Evolutionary conservation across 1,139 yeast genomes (phyloP).

Genomic region (Candida albicans): DNA sequence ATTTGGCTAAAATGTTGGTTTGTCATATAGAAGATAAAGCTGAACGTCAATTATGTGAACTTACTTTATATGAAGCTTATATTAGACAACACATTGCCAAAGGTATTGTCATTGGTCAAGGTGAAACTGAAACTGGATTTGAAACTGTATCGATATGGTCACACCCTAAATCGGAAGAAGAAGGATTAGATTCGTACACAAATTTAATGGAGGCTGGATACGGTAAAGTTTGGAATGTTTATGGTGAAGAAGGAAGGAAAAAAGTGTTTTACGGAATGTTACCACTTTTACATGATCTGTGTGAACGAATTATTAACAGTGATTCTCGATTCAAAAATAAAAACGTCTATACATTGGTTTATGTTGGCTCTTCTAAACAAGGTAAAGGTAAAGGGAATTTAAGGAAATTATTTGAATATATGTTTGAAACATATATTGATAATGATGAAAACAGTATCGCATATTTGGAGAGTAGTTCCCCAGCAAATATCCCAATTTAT

Average conservation of each 20-base stretch:
- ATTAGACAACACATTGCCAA: slow-evolving; percentile 55
- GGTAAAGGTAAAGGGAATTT: slow-evolving; percentile 71
- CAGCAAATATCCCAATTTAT: slow-evolving; percentile 56
- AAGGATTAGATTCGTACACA: slow-evolving; percentile 49
- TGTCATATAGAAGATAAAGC: slow-evolving; percentile 41
- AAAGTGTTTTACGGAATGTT: slow-evolving; percentile 58
- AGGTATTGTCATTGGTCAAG: slow-evolving; percentile 55
- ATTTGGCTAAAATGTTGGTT: slow-evolving; percentile 50
- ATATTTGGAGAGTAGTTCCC: slow-evolving; percentile 61
- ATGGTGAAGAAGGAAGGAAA: slow-evolving; percentile 53
- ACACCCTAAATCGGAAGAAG: slow-evolving; percentile 46
- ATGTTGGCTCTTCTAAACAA: slow-evolving; percentile 55
- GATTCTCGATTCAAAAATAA: slow-evolving; percentile 40
- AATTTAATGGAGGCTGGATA: slow-evolving; percentile 59
- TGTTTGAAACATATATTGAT: slow-evolving; percentile 55
- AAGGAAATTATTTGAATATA: slow-evolving; percentile 55
- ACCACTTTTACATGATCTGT: slow-evolving; percentile 55
- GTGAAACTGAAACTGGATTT: slow-evolving; percentile 45
- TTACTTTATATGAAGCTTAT: slow-evolving; percentile 55
- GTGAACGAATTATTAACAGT: slow-evolving; percentile 33
- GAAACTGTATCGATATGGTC: slow-evolving; percentile 69
- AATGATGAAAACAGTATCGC: slow-evolving; percentile 38
- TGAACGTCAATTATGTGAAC: slow-evolving; percentile 42
- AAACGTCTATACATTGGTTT: slow-evolving; percentile 57
- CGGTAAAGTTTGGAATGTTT: slow-evolving; percentile 51